A percentile compares a stretch with the other conserved stretches of the same genome.
These are phyloP conservation scores for Candida silvicultrix DNA, from an alignment of 805 yeast species.

Conservation along the genomic window DNA sequence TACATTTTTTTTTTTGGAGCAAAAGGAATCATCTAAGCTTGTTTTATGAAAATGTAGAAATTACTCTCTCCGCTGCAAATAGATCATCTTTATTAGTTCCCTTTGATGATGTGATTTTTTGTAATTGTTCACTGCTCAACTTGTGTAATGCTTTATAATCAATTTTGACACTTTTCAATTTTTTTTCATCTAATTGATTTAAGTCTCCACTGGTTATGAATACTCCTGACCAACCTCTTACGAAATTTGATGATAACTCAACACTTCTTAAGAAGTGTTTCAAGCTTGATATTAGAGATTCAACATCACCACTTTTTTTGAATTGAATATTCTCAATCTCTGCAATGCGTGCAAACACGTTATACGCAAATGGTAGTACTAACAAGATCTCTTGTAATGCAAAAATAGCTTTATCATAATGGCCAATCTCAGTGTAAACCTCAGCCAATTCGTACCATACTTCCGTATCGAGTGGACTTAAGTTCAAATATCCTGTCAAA, in stretches of 20 bases:
- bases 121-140: slow-evolving; percentile 31
- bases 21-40: too few relatives aligned
- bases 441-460: slow-evolving; percentile 75
- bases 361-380: slow-evolving; percentile 63
- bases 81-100: slow-evolving; percentile 28
- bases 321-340: slow-evolving; percentile 29
- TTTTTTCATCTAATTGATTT: slow-evolving; percentile 9
- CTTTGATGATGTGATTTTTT: slow-evolving; percentile 26
- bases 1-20: too few relatives aligned
- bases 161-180: slow-evolving; percentile 18
- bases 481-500: slow-evolving; percentile 48
- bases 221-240: slow-evolving; percentile 73
- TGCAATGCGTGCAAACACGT: slow-evolving; percentile 59
- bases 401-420: slow-evolving; percentile 60
- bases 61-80: slow-evolving; percentile 28
- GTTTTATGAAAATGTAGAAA: not conserved
- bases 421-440: slow-evolving; percentile 53
- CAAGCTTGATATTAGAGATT: slow-evolving; percentile 13
- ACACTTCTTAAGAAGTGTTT: slow-evolving; percentile 62
- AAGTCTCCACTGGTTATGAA: slow-evolving; percentile 29
- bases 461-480: slow-evolving; percentile 68
- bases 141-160: slow-evolving; percentile 25
- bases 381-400: slow-evolving; percentile 67
- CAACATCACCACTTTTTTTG: slow-evolving; percentile 3
- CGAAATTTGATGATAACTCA: slow-evolving; percentile 66